Evolutionary conservation across 352 stramenopile genomes (phyloP).

Genomic region (Phytophthora sojae): DNA sequence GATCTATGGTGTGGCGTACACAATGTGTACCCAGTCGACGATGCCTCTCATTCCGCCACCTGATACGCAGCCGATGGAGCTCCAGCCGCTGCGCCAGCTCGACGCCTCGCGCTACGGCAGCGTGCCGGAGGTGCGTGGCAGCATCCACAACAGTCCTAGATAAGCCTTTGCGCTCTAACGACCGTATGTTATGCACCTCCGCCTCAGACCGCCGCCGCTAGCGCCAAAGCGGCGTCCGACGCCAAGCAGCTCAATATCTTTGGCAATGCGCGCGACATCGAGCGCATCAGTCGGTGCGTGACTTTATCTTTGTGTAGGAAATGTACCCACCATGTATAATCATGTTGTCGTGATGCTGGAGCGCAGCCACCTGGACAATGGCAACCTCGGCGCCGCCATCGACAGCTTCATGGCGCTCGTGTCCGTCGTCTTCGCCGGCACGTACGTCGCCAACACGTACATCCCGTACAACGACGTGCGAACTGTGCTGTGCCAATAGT

Average conservation of each 20-base stretch:
- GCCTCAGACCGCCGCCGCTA: constrained; percentile 15
- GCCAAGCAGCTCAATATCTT: constrained; percentile 22
- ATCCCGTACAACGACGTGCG: constrained; percentile 64
- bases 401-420: constrained; percentile 67
- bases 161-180: neutral
- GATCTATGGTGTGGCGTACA: neutral
- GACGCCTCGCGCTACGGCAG: constrained; percentile 40
- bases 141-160: neutral
- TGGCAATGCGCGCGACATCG: constrained; percentile 39
- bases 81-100: constrained; percentile 34
- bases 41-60: constrained; percentile 3
- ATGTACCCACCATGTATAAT: neutral
- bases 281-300: constrained; percentile 47
- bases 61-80: constrained; percentile 43
- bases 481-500: neutral
- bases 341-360: neutral
- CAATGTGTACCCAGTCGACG: neutral
- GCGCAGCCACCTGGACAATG: constrained; percentile 81
- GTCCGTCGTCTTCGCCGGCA: constrained; percentile 64
- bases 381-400: constrained; percentile 68
- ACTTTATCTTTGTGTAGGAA: neutral
- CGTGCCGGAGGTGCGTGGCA: constrained; percentile 25
- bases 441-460: constrained; percentile 86
- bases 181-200: neutral
- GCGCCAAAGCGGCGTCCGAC: constrained; percentile 29